phyloP scores from a whole-genome alignment of 139 green algal species.

The Mychonastes homosphaera region DNA sequence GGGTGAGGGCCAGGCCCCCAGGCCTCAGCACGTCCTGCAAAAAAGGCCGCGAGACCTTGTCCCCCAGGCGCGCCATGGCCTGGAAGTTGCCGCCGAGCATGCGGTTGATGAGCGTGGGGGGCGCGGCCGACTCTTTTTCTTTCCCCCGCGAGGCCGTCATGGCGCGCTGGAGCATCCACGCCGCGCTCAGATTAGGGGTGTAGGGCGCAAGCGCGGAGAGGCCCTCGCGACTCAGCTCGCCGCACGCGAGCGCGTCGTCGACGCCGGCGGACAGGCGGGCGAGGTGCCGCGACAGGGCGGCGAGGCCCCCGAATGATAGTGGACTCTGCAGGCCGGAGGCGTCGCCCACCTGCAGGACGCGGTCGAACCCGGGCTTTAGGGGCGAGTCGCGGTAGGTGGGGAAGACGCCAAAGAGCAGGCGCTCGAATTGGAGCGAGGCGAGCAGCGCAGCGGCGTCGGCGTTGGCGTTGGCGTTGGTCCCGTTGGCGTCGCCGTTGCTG shows the following conservation, averaged over 20 bases:
- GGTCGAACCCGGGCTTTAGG: slow-evolving; percentile 64
- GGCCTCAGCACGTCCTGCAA: slow-evolving; percentile 83
- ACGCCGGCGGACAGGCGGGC: slow-evolving; percentile 48
- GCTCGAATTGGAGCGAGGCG: slow-evolving; percentile 58
- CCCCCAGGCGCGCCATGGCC: slow-evolving; percentile 59
- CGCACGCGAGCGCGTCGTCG: slow-evolving; percentile 33
- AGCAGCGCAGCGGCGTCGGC: too few relatives aligned
- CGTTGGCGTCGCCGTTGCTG: background rate
- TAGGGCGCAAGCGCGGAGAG: slow-evolving; percentile 15
- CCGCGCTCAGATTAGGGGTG: slow-evolving; percentile 41
- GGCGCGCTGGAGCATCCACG: slow-evolving; percentile 80
- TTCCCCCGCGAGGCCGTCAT: slow-evolving; percentile 59
- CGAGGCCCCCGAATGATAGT: slow-evolving; percentile 94
- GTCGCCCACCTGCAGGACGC: slow-evolving; percentile 67
- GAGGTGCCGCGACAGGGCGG: slow-evolving; percentile 59
- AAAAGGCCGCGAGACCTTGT: slow-evolving; percentile 73
- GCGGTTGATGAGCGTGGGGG: slow-evolving; percentile 63
- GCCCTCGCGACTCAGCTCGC: slow-evolving; percentile 1
- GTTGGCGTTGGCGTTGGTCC: too few relatives aligned
- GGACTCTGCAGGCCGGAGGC: slow-evolving; percentile 86
- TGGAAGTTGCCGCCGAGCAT: slow-evolving; percentile 65
- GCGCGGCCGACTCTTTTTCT: background rate
- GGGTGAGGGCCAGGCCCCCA: slow-evolving; percentile 33
- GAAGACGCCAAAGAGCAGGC: slow-evolving; percentile 93
- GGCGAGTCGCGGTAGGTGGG: slow-evolving; percentile 82